A percentile compares a stretch with the other conserved stretches of the same genome.
Evolutionary conservation across 805 yeast species (phyloP).

Genomic region (Candida boleticola): DNA sequence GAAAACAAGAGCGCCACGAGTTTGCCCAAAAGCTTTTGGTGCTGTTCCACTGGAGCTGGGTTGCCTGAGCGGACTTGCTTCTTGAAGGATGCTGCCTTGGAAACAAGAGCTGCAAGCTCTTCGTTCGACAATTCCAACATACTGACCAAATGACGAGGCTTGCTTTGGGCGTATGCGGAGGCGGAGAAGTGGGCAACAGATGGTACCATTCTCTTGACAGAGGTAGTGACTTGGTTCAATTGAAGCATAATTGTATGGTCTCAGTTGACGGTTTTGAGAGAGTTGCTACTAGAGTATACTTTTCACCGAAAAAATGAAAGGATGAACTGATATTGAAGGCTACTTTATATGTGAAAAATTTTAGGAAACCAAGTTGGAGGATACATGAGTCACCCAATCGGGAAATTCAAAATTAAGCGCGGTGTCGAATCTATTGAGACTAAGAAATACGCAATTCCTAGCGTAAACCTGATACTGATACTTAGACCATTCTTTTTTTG

Average conservation of each 20-base stretch:
- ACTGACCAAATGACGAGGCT: constrained; percentile 72
- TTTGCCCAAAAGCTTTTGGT: constrained; percentile 68
- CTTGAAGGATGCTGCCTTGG: constrained; percentile 72
- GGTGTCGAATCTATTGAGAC: constrained; percentile 7
- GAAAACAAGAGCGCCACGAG: constrained; percentile 81
- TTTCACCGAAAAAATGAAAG: no score
- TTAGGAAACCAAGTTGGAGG: no score
- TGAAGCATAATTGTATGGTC: background rate
- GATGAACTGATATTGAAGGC: no score
- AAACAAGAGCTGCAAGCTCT: constrained; percentile 71
- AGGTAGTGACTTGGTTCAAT: background rate
- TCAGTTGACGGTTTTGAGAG: no score
- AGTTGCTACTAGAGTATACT: no score
- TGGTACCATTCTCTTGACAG: constrained; percentile 2
- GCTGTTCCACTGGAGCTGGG: constrained; percentile 33
- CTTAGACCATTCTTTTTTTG: no score
- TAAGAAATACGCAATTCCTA: background rate
- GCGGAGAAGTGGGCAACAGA: constrained; percentile 8
- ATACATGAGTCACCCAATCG: constrained; percentile 5
- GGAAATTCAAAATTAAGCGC: constrained; percentile 6
- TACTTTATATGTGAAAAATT: no score
- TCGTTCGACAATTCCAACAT: constrained; percentile 72
- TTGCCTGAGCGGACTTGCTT: constrained; percentile 55
- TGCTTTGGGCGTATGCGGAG: constrained; percentile 8
- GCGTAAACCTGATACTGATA: no score